Evolutionary conservation across 306 rosid genomes (phyloP).

Genomic region (Arachis hypogaea): DNA sequence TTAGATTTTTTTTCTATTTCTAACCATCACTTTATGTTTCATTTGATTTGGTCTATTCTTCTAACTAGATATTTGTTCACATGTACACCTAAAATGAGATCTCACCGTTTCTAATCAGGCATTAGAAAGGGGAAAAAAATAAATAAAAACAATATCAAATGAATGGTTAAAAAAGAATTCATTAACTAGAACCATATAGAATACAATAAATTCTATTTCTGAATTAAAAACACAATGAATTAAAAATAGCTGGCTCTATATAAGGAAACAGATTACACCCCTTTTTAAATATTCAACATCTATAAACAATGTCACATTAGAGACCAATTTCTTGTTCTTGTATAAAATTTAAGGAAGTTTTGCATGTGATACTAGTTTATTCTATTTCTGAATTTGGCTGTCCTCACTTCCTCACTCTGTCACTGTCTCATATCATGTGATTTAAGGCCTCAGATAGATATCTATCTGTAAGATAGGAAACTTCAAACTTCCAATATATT

Average conservation of each 20-base stretch:
- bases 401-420: not conserved
- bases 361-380: not conserved
- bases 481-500: not conserved
- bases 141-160: no score
- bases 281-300: constrained; percentile 6
- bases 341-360: not conserved
- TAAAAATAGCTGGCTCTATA: not conserved
- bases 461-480: constrained; percentile 3
- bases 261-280: not conserved
- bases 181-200: no score
- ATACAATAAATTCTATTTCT: no score
- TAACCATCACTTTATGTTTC: no score
- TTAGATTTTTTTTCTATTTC: no score
- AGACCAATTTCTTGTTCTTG: not conserved
- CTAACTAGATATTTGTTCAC: no score
- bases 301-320: not conserved
- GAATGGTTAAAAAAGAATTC: no score
- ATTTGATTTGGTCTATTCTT: no score
- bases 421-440: not conserved
- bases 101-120: no score
- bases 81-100: no score
- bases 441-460: constrained; percentile 11
- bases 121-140: no score
- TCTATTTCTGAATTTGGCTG: constrained; percentile 7
- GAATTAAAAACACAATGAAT: not conserved